Evolutionary conservation across 306 rosid genomes (phyloP).

Genomic region (Nissolia schottii): DNA sequence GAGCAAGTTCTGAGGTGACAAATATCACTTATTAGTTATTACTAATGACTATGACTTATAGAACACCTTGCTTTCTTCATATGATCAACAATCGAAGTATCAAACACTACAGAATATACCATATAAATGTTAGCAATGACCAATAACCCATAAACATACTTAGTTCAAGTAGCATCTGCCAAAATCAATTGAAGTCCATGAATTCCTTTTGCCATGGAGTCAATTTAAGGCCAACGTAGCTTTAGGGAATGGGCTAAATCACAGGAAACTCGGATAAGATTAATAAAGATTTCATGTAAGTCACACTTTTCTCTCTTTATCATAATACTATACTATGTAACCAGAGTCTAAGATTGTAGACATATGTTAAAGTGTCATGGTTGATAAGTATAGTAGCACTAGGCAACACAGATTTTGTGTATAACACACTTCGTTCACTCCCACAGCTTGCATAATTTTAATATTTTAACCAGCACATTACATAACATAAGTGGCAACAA

Average conservation of each 20-base stretch:
- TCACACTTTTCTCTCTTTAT: not conserved
- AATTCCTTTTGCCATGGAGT: not conserved
- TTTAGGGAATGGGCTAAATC: not conserved
- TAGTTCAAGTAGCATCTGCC: not conserved
- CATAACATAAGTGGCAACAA: not conserved
- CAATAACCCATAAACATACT: not conserved
- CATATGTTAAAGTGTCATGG: not conserved
- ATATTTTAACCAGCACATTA: not conserved
- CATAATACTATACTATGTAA: not conserved
- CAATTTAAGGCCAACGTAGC: not conserved
- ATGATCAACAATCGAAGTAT: not conserved
- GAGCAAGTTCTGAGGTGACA: not conserved
- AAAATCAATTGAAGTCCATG: slow-evolving; percentile 2
- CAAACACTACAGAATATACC: not conserved
- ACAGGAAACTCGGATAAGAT: not conserved
- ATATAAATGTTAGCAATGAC: not conserved
- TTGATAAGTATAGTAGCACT: not conserved
- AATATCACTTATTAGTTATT: not conserved
- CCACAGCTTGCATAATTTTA: not conserved
- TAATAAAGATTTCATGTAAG: not conserved
- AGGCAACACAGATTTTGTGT: not conserved
- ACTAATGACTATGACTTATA: not conserved
- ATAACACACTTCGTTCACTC: not conserved
- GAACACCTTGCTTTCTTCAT: slow-evolving; percentile 3
- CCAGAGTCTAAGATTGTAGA: not conserved